Conservation (phyloP, 2,329 filamentous ascomycete species). For the Fusarium sp. region DNA sequence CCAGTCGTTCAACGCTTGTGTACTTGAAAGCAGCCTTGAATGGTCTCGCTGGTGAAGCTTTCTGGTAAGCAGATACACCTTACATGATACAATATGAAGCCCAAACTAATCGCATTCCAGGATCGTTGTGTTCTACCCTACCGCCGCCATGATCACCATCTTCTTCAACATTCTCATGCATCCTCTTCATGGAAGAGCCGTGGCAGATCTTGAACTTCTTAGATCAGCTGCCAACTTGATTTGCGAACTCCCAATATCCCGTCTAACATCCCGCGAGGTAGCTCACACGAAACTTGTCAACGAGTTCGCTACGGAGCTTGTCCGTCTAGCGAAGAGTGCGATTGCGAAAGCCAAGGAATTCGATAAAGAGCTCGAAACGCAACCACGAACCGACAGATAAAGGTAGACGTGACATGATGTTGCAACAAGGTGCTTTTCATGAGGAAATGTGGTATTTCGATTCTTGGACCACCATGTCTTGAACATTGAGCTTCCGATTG, state of each 20-base stretch:
- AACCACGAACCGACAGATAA: background rate
- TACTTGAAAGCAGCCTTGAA: conserved; percentile 58
- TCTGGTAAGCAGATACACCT: conserved; percentile 57
- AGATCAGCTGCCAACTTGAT: conserved; percentile 57
- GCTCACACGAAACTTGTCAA: conserved; percentile 55
- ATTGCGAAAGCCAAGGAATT: conserved; percentile 44
- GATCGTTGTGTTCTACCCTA: conserved; percentile 67
- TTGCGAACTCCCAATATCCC: conserved; percentile 50
- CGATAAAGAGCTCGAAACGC: background rate
- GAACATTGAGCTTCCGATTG: background rate
- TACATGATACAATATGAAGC: background rate
- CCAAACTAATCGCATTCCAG: conserved; percentile 45
- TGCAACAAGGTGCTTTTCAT: background rate
- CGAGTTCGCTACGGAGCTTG: conserved; percentile 57
- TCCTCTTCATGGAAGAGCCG: conserved; percentile 56
- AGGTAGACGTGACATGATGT: background rate
- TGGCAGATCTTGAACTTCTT: conserved; percentile 60
- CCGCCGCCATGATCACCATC: conserved; percentile 63
- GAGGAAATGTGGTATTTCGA: too few species aligned
- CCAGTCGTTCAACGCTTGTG: conserved; percentile 64
- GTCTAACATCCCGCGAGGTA: conserved; percentile 50
- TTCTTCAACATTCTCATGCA: conserved; percentile 66
- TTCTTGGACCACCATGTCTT: background rate
- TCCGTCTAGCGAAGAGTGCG: conserved; percentile 56
- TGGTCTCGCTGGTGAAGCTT: conserved; percentile 58